Percentiles rank a stretch among this genome's conserved stretches.
Evolutionary conservation across 2,329 filamentous ascomycete genomes (phyloP).

Genomic region (Rhinocladiella mackenziei): DNA sequence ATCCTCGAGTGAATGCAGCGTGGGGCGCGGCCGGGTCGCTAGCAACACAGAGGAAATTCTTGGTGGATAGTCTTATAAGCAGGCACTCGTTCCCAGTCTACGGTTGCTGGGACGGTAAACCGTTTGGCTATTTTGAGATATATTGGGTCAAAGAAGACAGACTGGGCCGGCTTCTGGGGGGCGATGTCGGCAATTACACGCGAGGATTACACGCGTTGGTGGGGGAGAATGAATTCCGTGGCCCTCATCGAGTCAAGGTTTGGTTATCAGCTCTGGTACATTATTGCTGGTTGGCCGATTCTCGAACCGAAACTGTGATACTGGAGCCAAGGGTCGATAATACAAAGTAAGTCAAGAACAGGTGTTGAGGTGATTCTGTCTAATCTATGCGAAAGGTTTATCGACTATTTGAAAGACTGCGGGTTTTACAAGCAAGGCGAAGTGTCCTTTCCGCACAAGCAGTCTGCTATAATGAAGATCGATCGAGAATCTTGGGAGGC

Average conservation of each 20-base stretch:
- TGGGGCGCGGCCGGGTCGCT: slow-evolving; percentile 67
- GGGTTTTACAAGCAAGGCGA: slow-evolving; percentile 87
- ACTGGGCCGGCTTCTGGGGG: slow-evolving; percentile 64
- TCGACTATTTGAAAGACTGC: slow-evolving; percentile 63
- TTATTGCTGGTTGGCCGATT: slow-evolving; percentile 72
- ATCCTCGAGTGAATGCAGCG: slow-evolving; percentile 74
- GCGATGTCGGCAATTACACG: slow-evolving; percentile 72
- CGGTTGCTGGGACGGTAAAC: slow-evolving; percentile 88
- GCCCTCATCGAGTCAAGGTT: slow-evolving; percentile 66
- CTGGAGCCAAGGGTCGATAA: slow-evolving; percentile 93
- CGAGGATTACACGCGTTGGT: slow-evolving; percentile 83
- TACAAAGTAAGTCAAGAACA: slow-evolving; percentile 58
- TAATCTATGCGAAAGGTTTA: slow-evolving; percentile 51
- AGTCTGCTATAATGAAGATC: slow-evolving; percentile 78
- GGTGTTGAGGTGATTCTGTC: not conserved
- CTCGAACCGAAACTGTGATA: slow-evolving; percentile 75
- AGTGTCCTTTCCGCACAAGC: slow-evolving; percentile 85
- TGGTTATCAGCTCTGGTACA: slow-evolving; percentile 90
- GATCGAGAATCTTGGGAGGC: slow-evolving; percentile 75
- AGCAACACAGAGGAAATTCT: slow-evolving; percentile 61
- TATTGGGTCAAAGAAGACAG: slow-evolving; percentile 97
- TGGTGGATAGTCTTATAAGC: slow-evolving; percentile 61
- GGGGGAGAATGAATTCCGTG: slow-evolving; percentile 87
- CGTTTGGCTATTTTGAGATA: slow-evolving; percentile 95
- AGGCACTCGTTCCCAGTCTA: slow-evolving; percentile 85